Base-by-base conservation (phyloP, 441 rosid genomes). In the Breynia disticha region DNA sequence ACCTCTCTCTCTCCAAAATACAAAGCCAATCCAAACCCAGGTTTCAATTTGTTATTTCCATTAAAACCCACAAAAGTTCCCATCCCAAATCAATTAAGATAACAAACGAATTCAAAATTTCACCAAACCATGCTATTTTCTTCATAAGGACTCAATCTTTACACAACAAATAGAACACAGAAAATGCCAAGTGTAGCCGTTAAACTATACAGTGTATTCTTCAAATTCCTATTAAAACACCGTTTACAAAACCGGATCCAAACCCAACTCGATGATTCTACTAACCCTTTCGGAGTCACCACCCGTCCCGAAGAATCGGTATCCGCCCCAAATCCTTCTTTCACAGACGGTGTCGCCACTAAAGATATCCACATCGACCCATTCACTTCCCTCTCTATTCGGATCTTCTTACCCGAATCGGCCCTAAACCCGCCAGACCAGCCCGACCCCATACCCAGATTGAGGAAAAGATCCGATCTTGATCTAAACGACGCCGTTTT, bases 291-390 rank as follows among this genome's bases (percentile, higher is more conserved):
- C 16, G 97, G 97, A 13, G 76, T 90, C 48, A 74, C 90, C 7
- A 70, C 90, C 72, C 79, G 97, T 54, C 79, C 97, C n/a, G 95
- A 90, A 18, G 97, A 87, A 62, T 74, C 93, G 42, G 86, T 83
- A 4, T 60, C 87, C 52, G 68, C 96, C 14, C 52, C 86, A 49
- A 87, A 83, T 49, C 96, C 98, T 28, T 75, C 83, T 14, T 87
- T 90, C 72, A 52, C 85, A 54, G 98, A 90, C 55, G 98, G 98
- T 19, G 93, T 87, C 52, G 96, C 96, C 16, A 90, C 96, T 41
- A 90, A 90, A 73, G 97, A 90, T 58, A 90, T 87, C 64, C 97
- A 90, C 54, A 84, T 87, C 70, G 97, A 90, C 68, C 79, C 98
- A 15, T 72, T 80, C 38, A 85, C 93, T 32, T 82, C 93, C 22